These are phyloP conservation scores for Parietaria judaica DNA, from an alignment of 306 rosid genomes.

Conservation along the genomic window DNA sequence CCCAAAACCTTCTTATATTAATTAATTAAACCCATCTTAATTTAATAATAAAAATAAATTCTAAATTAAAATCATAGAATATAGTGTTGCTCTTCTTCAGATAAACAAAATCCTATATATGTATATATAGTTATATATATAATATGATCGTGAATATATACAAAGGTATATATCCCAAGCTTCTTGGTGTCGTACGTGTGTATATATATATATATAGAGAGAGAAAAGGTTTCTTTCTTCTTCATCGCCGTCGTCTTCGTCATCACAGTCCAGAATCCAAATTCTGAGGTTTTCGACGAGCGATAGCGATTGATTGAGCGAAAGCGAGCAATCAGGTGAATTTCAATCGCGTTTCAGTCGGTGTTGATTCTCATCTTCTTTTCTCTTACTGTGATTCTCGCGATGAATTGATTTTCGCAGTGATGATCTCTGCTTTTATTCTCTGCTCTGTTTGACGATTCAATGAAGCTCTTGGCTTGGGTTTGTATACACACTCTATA, in stretches of 20 bases:
- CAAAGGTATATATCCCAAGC: not conserved
- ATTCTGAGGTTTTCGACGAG: constrained; percentile 38
- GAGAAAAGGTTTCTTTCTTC: not conserved
- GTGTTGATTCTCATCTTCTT: constrained; percentile 6
- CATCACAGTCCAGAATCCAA: not conserved
- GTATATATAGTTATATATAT: not conserved
- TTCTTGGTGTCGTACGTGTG: not conserved
- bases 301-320: constrained; percentile 17
- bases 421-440: constrained; percentile 19
- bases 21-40: not conserved
- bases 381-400: constrained; percentile 15
- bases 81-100: too few relatives aligned
- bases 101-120: not conserved
- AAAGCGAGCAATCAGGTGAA: too few relatives aligned
- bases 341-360: not conserved
- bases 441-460: constrained; percentile 10
- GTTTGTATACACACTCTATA: too few relatives aligned
- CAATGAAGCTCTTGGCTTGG: constrained; percentile 1
- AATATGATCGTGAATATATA: not conserved
- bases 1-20: not conserved
- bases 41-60: too few relatives aligned
- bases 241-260: not conserved
- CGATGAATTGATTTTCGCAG: constrained; percentile 1
- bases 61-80: not conserved
- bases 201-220: too few relatives aligned